Conservation (phyloP, 805 yeast genomes). For the Candida chilensis region DNA sequence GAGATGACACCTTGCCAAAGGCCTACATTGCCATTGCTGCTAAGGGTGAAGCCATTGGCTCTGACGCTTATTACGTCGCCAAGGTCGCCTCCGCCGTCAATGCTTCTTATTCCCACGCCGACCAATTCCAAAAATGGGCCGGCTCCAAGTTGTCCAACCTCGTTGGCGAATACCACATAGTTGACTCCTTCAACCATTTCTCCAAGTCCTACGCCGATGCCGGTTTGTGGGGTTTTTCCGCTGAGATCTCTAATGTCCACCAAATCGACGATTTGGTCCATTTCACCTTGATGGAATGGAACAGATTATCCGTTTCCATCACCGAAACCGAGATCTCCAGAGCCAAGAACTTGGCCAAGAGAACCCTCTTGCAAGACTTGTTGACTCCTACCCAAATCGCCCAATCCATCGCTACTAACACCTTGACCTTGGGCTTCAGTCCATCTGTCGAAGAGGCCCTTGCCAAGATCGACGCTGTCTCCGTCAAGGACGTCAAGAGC, state of each 20-base stretch:
- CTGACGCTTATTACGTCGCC: conserved; percentile 62
- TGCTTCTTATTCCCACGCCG: conserved; percentile 44
- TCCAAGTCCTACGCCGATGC: conserved; percentile 64
- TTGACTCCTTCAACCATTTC: conserved; percentile 66
- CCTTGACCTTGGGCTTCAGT: conserved; percentile 54
- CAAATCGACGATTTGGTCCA: conserved; percentile 71
- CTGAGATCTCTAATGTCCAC: conserved; percentile 50
- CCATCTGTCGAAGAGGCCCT: conserved; percentile 50
- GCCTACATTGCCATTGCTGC: conserved; percentile 75
- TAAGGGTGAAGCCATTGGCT: conserved; percentile 54
- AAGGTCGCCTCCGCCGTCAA: conserved; percentile 61
- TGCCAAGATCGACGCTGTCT: conserved; percentile 54
- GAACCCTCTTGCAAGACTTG: conserved; percentile 44
- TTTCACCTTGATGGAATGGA: conserved; percentile 81
- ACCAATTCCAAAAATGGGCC: conserved; percentile 38
- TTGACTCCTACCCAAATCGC: conserved; percentile 42
- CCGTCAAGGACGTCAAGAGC: conserved; percentile 47
- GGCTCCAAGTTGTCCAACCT: conserved; percentile 66
- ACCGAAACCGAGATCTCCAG: conserved; percentile 72
- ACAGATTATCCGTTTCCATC: conserved; percentile 68
- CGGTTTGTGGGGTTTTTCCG: conserved; percentile 79
- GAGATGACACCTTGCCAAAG: conserved; percentile 80
- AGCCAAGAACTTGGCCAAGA: conserved; percentile 66
- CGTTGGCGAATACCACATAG: conserved; percentile 63
- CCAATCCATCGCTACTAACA: conserved; percentile 48